These are phyloP conservation scores for Nitzschia sp. DNA, from an alignment of 108 stramenopile genomes.

Conservation along the genomic window DNA sequence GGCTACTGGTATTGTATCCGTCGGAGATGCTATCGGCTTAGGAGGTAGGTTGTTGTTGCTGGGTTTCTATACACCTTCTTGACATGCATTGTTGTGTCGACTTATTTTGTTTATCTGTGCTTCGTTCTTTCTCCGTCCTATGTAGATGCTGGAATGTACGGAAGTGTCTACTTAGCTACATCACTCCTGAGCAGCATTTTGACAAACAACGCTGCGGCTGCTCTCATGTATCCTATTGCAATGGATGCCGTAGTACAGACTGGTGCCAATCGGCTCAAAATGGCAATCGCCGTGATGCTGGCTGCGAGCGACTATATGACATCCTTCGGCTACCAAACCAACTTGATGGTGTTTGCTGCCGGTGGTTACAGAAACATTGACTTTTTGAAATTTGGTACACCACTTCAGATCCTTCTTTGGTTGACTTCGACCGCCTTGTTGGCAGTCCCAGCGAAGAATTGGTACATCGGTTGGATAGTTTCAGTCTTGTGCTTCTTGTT, in stretches of 20 bases:
- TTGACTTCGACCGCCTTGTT: conserved; percentile 49
- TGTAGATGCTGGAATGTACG: conserved; percentile 63
- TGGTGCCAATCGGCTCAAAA: conserved; percentile 53
- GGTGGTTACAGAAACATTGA: conserved; percentile 81
- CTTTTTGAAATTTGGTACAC: conserved; percentile 74
- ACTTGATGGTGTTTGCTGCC: conserved; percentile 81
- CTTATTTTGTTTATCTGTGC: background rate
- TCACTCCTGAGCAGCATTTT: conserved; percentile 76
- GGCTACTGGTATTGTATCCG: conserved; percentile 54
- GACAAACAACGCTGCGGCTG: conserved; percentile 89
- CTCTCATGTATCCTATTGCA: conserved; percentile 83
- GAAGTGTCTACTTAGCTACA: conserved; percentile 81
- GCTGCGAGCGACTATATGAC: conserved; percentile 80
- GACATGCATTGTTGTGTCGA: too few relatives aligned
- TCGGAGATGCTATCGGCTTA: conserved; percentile 55
- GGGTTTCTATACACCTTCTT: too few relatives aligned
- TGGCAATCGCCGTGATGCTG: conserved; percentile 79
- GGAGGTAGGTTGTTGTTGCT: too few relatives aligned
- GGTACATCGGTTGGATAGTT: conserved; percentile 53
- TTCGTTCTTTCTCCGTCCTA: background rate
- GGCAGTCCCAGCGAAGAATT: conserved; percentile 35
- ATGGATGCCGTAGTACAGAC: conserved; percentile 71
- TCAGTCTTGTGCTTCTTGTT: background rate
- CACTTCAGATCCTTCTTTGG: conserved; percentile 83
- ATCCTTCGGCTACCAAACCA: conserved; percentile 81